Evolutionary conservation across 2,329 filamentous ascomycete species (phyloP), one percentile per base, ranked within the genome.

Genomic region (Cordyceps militaris): DNA sequence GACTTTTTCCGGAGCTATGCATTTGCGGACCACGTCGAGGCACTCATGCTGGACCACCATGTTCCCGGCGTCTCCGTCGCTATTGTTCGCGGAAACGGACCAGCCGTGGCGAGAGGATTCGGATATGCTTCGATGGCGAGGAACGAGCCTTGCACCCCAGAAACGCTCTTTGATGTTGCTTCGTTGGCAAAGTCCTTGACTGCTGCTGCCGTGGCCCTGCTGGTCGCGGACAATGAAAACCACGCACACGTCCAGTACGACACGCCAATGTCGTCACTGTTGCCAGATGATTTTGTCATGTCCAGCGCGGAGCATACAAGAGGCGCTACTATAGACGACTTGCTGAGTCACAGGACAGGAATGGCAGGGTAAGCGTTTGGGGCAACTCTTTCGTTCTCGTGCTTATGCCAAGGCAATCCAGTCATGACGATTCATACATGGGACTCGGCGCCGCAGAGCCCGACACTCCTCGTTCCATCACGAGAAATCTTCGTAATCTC

Each of bases 221-320:
- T 68, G 6, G 60, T 66, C 13, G 55, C 61, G 1, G 65, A 65
- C 34, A 58, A 63, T 42, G 57, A 65, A 3, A 38, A 38, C 2
- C 60, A 61, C 19, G 65, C 65, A 0, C 59, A 64, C 1, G 59
- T 68, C 7, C 51, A 59, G 8, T 68, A 64, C 44, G 64, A 66
- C 2, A 61, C 65, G 4, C 28, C 59, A 23, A 63, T 68, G 63
- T 60, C 65, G 2, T 58, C 59, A 4, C 23, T 68, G n/a, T 47
- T 68, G n/a, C 65, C 65, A 4, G 66, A 49, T 4, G 66, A 68
- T 23, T 67, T 68, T 56, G 61, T 66, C 40, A 63, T 68, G 64
- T 58, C 65, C 1, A 62, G 57, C 1, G 38, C 49, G 11, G 60
- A 53, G 13, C 61, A 64, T 43, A 63, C 64, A 0, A 49, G 62